Base-by-base conservation (phyloP, 768 basidiomycete species). In the Paxillus rubicundulus region DNA sequence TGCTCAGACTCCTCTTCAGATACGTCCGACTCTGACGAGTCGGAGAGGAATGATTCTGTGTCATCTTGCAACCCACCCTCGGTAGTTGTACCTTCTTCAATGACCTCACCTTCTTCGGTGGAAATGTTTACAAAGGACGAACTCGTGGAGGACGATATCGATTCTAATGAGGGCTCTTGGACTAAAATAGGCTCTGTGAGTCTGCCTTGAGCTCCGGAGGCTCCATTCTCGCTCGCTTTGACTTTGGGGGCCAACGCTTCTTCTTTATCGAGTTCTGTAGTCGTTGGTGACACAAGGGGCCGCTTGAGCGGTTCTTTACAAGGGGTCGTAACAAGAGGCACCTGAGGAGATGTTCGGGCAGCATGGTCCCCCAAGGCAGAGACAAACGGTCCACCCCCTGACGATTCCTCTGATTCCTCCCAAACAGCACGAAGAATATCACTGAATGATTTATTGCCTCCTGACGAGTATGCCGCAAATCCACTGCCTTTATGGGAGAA, bases 361-460 rank as follows among this genome's bases (percentile, higher is more conserved):
- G 10, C 33, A 27, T 39, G 38, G 21, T 62, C 42, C 24, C 42
- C 39, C 27, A 54, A 51, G 1, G 50, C 64, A 14, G 43, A 60
- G 14, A 67, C 64, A 17, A 64, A 55, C 14, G 50, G 32, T 20
- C 50, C 53, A 21, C 32, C 20, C 20, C 63, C 64, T 9, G 62
- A 55, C 7, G 64, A 56, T 32, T 70, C 49, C 38, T 64, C 61
- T 21, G 53, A 43, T 18, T 67, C 64, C 17, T 62, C 62, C 41
- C 68, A 71, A 40, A 61, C 71, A 14, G 57, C 65, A 62, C 82
- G 79, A 52, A 88, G 68, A 42, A 89, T 61, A 27, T 88, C 83
- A n/a, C 72, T 67, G 57, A 86, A 91, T 1, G 87, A 80, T 57
- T 77, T 80, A 33, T 72, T 70, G 1, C 70, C 53, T 4, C 77